A percentile compares a stretch with the other conserved stretches of the same genome.
Conservation (phyloP, 1,284 basidiomycete species). For the Phaffia rhodozyma region DNA sequence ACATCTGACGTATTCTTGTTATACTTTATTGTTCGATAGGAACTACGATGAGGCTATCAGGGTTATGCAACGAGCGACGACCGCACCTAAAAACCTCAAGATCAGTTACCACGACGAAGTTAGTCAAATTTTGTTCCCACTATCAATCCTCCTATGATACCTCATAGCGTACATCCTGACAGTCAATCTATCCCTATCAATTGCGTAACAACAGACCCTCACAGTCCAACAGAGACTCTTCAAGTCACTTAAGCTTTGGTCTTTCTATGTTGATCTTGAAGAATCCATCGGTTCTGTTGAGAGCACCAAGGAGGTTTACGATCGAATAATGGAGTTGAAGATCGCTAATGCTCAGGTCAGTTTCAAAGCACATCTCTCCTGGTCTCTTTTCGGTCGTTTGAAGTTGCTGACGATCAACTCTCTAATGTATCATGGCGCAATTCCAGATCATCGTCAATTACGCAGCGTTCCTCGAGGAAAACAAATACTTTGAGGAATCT, state of each 20-base stretch:
- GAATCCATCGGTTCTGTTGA: slow-evolving; percentile 93
- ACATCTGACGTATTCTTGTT: slow-evolving; percentile 11
- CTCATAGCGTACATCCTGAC: background rate
- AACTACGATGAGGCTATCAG: slow-evolving; percentile 92
- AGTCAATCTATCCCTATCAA: slow-evolving; percentile 1
- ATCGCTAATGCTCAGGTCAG: slow-evolving; percentile 86
- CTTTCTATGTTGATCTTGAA: slow-evolving; percentile 94
- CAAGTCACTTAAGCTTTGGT: slow-evolving; percentile 98
- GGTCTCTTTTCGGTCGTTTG: background rate
- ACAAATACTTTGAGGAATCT: slow-evolving; percentile 95
- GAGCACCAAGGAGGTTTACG: slow-evolving; percentile 83
- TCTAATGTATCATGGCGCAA: background rate
- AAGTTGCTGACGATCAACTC: background rate
- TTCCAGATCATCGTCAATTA: slow-evolving; percentile 80
- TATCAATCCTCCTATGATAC: background rate
- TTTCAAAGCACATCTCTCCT: background rate
- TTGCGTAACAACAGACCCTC: slow-evolving; percentile 45
- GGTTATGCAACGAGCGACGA: slow-evolving; percentile 90
- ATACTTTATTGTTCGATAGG: slow-evolving; percentile 37
- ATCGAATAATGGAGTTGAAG: slow-evolving; percentile 90
- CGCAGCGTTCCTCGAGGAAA: slow-evolving; percentile 91
- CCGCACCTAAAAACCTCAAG: slow-evolving; percentile 76
- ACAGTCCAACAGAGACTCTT: slow-evolving; percentile 82
- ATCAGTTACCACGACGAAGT: slow-evolving; percentile 94
- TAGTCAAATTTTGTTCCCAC: slow-evolving; percentile 28